Evolutionary conservation across 2,329 filamentous ascomycete species (phyloP).

Genomic region (Colletotrichum magnum): DNA sequence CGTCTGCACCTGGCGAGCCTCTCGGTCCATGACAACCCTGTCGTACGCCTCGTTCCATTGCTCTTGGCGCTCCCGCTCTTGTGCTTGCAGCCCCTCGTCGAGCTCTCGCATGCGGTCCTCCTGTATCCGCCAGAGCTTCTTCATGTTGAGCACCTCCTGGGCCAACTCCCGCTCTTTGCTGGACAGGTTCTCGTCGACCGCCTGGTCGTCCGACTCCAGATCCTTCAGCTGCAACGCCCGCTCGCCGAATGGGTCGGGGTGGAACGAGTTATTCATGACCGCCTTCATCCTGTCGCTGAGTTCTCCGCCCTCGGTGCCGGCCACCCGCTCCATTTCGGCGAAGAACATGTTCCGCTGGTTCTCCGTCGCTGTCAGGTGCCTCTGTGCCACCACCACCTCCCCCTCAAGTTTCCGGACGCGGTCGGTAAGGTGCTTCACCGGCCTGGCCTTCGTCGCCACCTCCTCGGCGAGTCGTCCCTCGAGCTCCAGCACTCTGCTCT

Average conservation of each 20-base stretch:
- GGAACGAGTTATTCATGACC: not conserved
- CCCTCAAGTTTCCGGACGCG: conserved; percentile 1
- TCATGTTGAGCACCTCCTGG: not conserved
- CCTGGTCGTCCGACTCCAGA: not conserved
- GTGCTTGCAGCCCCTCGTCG: not conserved
- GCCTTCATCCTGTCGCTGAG: not conserved
- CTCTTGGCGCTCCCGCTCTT: not conserved
- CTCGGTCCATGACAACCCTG: not conserved
- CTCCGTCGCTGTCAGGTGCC: not conserved
- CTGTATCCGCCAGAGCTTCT: conserved; percentile 5
- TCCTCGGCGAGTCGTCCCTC: not conserved
- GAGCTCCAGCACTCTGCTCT: not conserved
- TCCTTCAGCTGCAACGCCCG: not conserved
- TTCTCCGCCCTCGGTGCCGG: not conserved
- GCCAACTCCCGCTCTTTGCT: not conserved
- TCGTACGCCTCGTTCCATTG: not conserved
- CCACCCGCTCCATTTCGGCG: not conserved
- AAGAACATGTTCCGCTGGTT: not conserved
- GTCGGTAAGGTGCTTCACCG: not conserved
- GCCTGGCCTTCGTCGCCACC: not conserved
- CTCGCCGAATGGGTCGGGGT: not conserved
- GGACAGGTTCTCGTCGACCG: not conserved
- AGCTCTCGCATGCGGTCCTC: not conserved
- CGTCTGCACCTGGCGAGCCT: not conserved
- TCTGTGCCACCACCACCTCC: not conserved